These are phyloP conservation scores for Yarrowia osloensis DNA, from an alignment of 805 yeast species.

Conservation along the genomic window DNA sequence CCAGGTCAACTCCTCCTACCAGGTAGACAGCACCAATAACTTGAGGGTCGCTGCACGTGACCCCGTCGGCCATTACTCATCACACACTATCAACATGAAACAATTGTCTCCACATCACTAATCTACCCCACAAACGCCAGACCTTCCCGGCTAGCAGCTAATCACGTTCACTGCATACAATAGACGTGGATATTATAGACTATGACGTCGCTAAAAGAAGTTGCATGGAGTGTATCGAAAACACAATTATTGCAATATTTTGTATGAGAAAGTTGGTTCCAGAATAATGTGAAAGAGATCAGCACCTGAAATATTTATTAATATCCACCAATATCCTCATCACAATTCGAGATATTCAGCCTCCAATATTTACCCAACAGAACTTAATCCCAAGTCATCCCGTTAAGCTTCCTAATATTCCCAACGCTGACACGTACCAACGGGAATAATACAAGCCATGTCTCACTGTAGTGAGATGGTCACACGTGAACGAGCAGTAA, in stretches of 20 bases:
- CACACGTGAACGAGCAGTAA: too few relatives aligned
- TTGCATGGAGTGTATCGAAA: too few relatives aligned
- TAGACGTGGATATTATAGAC: background rate
- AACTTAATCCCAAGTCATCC: background rate
- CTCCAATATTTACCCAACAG: background rate
- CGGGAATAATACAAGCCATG: too few relatives aligned
- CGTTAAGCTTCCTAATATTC: background rate
- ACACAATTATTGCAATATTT: background rate
- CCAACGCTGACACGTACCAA: slow-evolving; percentile 1
- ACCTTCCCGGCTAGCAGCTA: background rate
- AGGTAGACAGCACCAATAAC: too few relatives aligned
- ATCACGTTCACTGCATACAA: background rate
- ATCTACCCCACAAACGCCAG: background rate
- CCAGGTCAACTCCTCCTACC: too few relatives aligned
- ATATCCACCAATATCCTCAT: too few relatives aligned
- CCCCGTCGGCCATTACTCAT: too few relatives aligned
- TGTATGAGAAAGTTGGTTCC: background rate
- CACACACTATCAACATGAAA: too few relatives aligned
- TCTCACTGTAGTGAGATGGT: too few relatives aligned
- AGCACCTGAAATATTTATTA: background rate
- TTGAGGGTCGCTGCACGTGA: too few relatives aligned
- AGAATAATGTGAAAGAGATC: background rate
- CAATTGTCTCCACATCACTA: background rate
- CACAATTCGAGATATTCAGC: too few relatives aligned
- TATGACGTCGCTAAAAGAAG: background rate